These are phyloP conservation scores for Asterophora lycoperdoides DNA, from an alignment of 768 basidiomycete species.

Conservation along the genomic window DNA sequence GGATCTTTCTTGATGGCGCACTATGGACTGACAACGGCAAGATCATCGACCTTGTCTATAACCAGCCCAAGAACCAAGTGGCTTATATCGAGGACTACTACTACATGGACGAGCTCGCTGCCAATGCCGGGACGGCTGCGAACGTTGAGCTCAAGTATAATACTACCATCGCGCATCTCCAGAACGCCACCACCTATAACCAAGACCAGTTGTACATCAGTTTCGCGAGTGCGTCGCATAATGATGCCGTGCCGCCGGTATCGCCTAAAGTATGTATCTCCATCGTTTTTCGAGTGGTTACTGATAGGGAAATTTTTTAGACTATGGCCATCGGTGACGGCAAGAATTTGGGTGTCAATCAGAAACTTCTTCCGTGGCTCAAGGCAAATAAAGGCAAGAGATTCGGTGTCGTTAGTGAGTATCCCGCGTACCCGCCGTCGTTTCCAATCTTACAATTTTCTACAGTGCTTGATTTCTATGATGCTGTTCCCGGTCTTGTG, in stretches of 20 bases:
- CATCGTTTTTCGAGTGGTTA: neutral
- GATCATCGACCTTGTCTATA: conserved; percentile 41
- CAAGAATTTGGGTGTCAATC: conserved; percentile 37
- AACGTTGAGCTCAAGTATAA: conserved; percentile 43
- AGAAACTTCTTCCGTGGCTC: conserved; percentile 41
- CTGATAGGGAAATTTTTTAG: conserved; percentile 19
- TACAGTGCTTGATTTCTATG: conserved; percentile 47
- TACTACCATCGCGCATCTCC: conserved; percentile 36
- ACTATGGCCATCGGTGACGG: conserved; percentile 42
- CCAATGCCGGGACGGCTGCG: conserved; percentile 29
- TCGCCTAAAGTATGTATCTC: conserved; percentile 29
- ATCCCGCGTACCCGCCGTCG: neutral
- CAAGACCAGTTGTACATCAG: conserved; percentile 43
- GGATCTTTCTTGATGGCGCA: conserved; percentile 38
- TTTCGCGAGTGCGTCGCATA: conserved; percentile 43
- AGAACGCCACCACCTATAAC: conserved; percentile 34
- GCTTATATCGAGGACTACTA: conserved; percentile 51
- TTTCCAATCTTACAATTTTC: neutral
- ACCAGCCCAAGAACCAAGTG: conserved; percentile 29
- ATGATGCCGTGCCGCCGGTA: conserved; percentile 30
- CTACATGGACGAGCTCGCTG: conserved; percentile 28
- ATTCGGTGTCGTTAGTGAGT: conserved; percentile 45
- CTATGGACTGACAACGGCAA: conserved; percentile 50
- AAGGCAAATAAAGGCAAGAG: conserved; percentile 37
- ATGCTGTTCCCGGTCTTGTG: conserved; percentile 41